Evolutionary conservation across 108 stramenopile genomes (phyloP).

Genomic region (Cyclostephanos invisitatus): DNA sequence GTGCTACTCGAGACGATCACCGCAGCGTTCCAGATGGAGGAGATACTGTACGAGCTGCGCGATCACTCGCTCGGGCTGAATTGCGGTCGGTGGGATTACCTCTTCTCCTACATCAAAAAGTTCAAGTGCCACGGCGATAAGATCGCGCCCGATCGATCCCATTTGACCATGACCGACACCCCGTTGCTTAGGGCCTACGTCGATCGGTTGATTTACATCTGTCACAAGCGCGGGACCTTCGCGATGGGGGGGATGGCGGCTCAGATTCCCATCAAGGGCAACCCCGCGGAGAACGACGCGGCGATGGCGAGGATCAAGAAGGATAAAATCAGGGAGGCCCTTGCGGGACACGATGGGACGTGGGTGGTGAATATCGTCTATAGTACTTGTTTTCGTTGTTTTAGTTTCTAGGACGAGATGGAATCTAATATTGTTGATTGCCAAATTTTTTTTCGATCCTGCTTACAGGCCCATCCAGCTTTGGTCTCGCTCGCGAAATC

Average conservation of each 20-base stretch:
- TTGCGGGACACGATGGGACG: constrained; percentile 93
- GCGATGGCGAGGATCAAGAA: constrained; percentile 82
- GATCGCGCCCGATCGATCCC: constrained; percentile 85
- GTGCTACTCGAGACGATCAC: constrained; percentile 94
- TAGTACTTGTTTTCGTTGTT: no score
- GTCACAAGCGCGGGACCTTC: constrained; percentile 93
- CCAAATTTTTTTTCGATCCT: no score
- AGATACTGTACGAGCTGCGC: constrained; percentile 92
- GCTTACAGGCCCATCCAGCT: constrained; percentile 82
- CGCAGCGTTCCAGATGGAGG: constrained; percentile 96
- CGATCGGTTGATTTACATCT: constrained; percentile 87
- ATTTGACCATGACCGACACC: constrained; percentile 86
- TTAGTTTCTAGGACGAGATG: no score
- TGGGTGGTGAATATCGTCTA: constrained; percentile 64
- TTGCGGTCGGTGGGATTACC: constrained; percentile 96
- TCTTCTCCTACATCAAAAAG: constrained; percentile 93
- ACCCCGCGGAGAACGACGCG: constrained; percentile 69
- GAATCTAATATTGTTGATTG: no score
- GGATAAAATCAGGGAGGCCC: constrained; percentile 89
- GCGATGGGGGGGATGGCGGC: constrained; percentile 97
- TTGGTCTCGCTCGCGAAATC: constrained; percentile 79
- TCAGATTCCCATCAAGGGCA: constrained; percentile 88
- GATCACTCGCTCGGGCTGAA: constrained; percentile 93
- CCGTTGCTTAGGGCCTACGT: constrained; percentile 91
- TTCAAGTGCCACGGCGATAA: constrained; percentile 77